Evolutionary conservation across 2,329 filamentous ascomycete species (phyloP), one percentile per base, ranked within the genome.

Genomic region (Colletotrichum sp.): DNA sequence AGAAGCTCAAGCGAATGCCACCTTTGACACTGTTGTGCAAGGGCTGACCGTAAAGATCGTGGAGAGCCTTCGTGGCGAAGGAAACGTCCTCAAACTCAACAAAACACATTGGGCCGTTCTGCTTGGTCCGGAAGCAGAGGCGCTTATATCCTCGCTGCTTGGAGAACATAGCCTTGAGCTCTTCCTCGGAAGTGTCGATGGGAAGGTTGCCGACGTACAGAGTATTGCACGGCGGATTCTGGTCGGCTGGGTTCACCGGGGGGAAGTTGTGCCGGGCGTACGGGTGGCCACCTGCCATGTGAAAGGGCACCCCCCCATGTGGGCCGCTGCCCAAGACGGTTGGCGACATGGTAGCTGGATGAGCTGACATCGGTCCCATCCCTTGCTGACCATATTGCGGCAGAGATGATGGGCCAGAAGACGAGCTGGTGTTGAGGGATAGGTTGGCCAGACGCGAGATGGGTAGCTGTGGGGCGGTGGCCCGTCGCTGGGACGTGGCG

Each of bases 151-250:
- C 97, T 64, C 96, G 93, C 84, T 98, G 95, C 85, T 96, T 96
- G 30, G 94, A 96, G 82, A 99, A 99, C 82, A 98, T 91, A 26
- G 94, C 92, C 86, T 99, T 99, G 72, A 99, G 90, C 84, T 99
- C 97, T 82, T 99, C 96, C 82, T 99, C 97, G 0, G 95, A 96
- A 0, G 96, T 98, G 82, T 98, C 95, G 72, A 96, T 92, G 0
- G 96, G 97, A 59, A 99, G 88, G 81, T 99, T 99, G n/a, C 97
- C 96, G 24, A 99, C 96, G 81, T 99, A 99, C 8, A 99, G 89
- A 1, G 97, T 99, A 83, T 99, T 99, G 90, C 97, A 99, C 1
- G 97, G 97, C 2, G 96, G 96, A 80, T 99, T 98, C 85, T 98
- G 95, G 82, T 99, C 96, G 15, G 96, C 96, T 1, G 96, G 96